Conservation (phyloP, 495 filamentous ascomycete species). For the Hypoxylon crocopeplum region DNA sequence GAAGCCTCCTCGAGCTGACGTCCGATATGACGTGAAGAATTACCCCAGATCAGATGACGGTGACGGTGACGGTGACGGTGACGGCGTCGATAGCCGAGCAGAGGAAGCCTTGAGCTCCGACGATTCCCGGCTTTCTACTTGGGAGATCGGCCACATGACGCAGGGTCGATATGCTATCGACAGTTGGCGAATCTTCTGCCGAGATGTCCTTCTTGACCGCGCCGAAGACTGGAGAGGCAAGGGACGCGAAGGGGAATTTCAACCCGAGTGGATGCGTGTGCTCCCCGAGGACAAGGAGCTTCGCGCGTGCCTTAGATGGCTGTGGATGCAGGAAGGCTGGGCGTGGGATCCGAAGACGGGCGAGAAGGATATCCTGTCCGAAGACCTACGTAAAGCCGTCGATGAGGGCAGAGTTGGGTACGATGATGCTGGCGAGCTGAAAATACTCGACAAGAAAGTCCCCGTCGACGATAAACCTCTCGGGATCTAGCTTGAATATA, state of each 20-base stretch:
- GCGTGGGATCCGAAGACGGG: conserved; percentile 80
- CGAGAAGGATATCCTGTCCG: conserved; percentile 61
- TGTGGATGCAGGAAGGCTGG: conserved; percentile 88
- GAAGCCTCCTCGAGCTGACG: conserved; percentile 64
- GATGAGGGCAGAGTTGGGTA: conserved; percentile 64
- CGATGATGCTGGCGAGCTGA: conserved; percentile 62
- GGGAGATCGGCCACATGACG: conserved; percentile 88
- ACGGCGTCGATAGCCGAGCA: conserved; percentile 61
- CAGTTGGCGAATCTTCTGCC: conserved; percentile 93
- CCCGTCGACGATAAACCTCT: background rate
- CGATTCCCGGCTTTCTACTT: conserved; percentile 52
- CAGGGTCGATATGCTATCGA: conserved; percentile 90
- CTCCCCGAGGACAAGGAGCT: conserved; percentile 88
- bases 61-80: conserved; percentile 61
- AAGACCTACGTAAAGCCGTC: conserved; percentile 64
- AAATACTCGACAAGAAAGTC: conserved; percentile 39
- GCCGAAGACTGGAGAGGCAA: conserved; percentile 68
- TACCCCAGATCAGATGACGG: conserved; percentile 69
- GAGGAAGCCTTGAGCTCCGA: conserved; percentile 52
- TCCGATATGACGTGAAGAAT: conserved; percentile 68
- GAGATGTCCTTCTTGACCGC: conserved; percentile 73
- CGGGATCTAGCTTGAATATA: background rate
- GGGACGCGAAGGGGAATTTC: conserved; percentile 48
- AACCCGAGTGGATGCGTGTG: conserved; percentile 87
- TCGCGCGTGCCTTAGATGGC: conserved; percentile 84